Conservation (phyloP, 169 alveolate genomes). For the Eimeria mitis region DNA sequence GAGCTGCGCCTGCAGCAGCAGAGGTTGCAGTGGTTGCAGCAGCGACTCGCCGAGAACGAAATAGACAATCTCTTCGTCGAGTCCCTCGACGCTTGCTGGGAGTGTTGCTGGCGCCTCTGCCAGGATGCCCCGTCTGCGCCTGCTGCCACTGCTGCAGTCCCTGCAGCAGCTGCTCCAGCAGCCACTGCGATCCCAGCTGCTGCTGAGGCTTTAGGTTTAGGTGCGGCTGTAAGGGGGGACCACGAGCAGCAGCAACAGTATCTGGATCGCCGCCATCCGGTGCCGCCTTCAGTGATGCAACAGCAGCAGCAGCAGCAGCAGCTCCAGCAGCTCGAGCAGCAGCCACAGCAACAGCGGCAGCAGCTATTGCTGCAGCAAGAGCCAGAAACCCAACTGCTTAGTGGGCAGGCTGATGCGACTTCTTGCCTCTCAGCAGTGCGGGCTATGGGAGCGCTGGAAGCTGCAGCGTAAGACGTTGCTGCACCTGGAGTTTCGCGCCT, state of each 20-base stretch:
- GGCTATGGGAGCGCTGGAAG: slow-evolving; percentile 55
- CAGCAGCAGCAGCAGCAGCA: slow-evolving; percentile 1
- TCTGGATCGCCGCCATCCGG: not conserved
- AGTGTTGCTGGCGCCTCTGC: slow-evolving; percentile 53
- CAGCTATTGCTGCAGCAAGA: slow-evolving; percentile 6
- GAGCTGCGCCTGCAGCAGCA: slow-evolving; percentile 49
- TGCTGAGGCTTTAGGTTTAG: not conserved
- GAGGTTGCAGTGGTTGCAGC: slow-evolving; percentile 63
- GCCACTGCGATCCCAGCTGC: not conserved
- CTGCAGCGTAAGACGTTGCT: slow-evolving; percentile 59
- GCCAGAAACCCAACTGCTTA: not conserved
- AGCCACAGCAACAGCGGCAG: not conserved
- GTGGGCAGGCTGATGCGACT: not conserved
- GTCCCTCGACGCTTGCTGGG: slow-evolving; percentile 37
- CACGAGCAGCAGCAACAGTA: not conserved
- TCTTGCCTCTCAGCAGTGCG: slow-evolving; percentile 4
- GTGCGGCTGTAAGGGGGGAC: not conserved
- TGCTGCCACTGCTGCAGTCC: not conserved
- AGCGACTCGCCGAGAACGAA: slow-evolving; percentile 55
- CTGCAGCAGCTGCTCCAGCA: slow-evolving; percentile 20
- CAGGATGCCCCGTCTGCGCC: not conserved
- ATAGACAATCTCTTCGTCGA: slow-evolving; percentile 35
- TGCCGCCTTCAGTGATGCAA: not conserved
- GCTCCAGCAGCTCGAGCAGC: slow-evolving; percentile 4
- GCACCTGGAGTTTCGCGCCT: not conserved